Evolutionary conservation across 768 basidiomycete species (phyloP).

Genomic region (Sistotremastrum suecicum): DNA sequence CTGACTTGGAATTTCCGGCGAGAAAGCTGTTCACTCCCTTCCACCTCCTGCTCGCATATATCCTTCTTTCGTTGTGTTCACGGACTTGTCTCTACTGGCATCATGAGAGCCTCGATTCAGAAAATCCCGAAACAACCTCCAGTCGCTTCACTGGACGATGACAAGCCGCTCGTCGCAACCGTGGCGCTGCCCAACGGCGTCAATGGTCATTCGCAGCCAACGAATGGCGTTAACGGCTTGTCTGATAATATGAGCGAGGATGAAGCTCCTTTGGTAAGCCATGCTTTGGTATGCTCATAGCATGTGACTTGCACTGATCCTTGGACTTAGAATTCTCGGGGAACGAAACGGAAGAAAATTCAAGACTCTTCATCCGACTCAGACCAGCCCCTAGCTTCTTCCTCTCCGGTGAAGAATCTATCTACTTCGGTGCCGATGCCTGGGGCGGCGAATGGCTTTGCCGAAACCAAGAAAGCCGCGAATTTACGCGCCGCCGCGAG

Average conservation of each 20-base stretch:
- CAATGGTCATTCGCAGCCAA: not conserved
- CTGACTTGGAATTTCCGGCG: not conserved
- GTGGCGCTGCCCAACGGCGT: too few species aligned
- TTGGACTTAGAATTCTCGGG: too few species aligned
- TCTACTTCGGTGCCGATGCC: constrained; percentile 27
- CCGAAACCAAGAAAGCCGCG: constrained; percentile 14
- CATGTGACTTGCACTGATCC: too few species aligned
- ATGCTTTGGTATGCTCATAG: too few species aligned
- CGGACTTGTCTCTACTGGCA: too few species aligned
- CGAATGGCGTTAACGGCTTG: too few species aligned
- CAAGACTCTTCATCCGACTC: constrained; percentile 50
- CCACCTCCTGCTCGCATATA: not conserved
- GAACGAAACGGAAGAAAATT: constrained; percentile 47
- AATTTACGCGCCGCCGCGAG: constrained; percentile 16
- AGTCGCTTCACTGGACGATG: too few species aligned
- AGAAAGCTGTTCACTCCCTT: not conserved
- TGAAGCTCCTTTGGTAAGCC: too few species aligned
- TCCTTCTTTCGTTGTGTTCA: not conserved
- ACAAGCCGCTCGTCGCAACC: too few species aligned
- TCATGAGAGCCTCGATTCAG: too few species aligned
- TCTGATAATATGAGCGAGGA: too few species aligned
- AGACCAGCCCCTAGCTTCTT: constrained; percentile 58
- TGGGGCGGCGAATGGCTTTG: constrained; percentile 17
- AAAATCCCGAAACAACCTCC: too few species aligned
- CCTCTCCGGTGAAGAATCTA: constrained; percentile 40